Base-by-base conservation (phyloP, 352 stramenopile species). In the Pythium biforme region DNA sequence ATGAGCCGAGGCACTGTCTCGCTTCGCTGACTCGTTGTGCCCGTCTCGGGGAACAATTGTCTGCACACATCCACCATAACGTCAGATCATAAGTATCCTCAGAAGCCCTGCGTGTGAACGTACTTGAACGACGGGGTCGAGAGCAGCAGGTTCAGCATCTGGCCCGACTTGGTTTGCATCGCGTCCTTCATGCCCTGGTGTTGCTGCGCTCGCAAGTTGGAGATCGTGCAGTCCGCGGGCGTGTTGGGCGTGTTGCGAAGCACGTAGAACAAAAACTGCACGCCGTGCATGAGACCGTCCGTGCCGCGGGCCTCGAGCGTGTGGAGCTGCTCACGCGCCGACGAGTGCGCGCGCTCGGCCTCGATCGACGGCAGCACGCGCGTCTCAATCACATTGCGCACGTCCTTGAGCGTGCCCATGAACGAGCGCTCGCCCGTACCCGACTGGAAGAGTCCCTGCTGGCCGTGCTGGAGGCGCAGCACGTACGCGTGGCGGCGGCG, bases 191-290 rank as follows among this genome's bases (percentile, higher is more conserved):
- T 94, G 39, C 82, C 83, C 20, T 79, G 71, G 61, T 94, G 85
- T 49, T 94, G 85, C 64, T 94, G 85, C 11, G 74, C 74, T 51
- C 90, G 85, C 19, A 94, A 55, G 60, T 92, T 92, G 48, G 76
- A 90, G 62, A 94, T 94, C 7, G 85, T 94, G 40, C 85, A 94
- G 59, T 94, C 85, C 0, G 73, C 84, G 0, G 85, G 85, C 4
- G 85, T 92, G 70, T 94, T 94, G 15, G 85, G 75, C 31, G 85
- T 92, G 55, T 94, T 94, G 0, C 85, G 74, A 25, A 94, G 70
- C 59, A 94, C 85, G 55, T 94, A 94, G 40, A 94, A 94, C 25
- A 94, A 68, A 56, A 94, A 94, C 66, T 94, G 85, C 45, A 94
- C 83, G 37, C 85, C 85, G 57, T 94, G 85, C 81, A 94, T 91